Base-by-base conservation (phyloP, 257 asterid genomes). In the Echites panduratus region DNA sequence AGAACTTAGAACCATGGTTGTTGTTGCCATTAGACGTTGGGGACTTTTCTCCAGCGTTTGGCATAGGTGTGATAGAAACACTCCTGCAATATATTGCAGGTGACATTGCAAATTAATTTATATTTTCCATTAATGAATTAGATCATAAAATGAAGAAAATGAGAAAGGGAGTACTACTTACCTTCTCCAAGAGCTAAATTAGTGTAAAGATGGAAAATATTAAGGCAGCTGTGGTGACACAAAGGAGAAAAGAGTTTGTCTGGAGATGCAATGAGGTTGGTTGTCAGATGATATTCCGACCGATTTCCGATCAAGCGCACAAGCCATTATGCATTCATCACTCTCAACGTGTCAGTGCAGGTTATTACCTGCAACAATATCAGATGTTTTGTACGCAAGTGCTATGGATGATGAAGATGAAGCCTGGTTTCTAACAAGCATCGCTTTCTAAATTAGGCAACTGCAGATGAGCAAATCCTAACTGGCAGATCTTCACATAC, bases 361-460 rank as follows among this genome's bases (percentile, higher is more conserved):
- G 17, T 13, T 26, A 27, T 59, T 35, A 57, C 64, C 32, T 7
- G 16, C 64, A 57, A 14, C 19, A 6, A 16, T 32, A 32, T 3
- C 38, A 9, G 98, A 90, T 41, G 94, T 77, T 86, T 77, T 79
- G 72, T 97, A 93, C 56, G 87, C 81, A 80, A 82, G 82, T 3
- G 70, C 79, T 14, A 79, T 63, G 4, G 43, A 73, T 7, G 84
- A 76, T 0, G 38, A 32, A 32, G 77, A 81, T n/a, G 70, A 75
- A 82, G 41, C 78, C 73, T 53, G 78, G 84, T 87, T 73, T 92
- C 97, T 16, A 89, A 79, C 76, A 87, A 84, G 73, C 97, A 89
- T 58, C 97, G 77, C 77, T 89, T 88, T 44, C 90, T 94, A 2
- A 93, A 81, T 1, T 96, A 75, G 9, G 96, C 79, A 1, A 92